Conservation (phyloP, 169 alveolate species). For the Plasmodium cynomolgi region DNA sequence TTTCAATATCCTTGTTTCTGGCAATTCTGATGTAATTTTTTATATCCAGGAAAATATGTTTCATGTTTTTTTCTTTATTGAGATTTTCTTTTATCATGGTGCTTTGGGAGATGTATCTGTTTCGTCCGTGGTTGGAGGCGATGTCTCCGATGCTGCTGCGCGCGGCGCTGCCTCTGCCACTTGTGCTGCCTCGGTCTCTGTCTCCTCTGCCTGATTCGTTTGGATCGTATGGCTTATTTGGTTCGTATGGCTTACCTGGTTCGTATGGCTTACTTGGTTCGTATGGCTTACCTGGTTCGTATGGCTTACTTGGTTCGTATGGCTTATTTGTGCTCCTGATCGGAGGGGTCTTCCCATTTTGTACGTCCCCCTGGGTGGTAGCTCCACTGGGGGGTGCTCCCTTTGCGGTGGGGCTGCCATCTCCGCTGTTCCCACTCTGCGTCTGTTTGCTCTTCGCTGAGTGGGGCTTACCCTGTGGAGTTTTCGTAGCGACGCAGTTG, state of each 20-base stretch:
- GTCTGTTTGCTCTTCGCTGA: neutral
- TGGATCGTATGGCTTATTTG: neutral
- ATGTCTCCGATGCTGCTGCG: neutral
- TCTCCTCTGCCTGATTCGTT: neutral
- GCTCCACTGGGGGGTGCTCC: neutral
- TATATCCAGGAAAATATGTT: constrained; percentile 40
- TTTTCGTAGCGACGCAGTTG: neutral
- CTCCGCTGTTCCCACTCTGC: neutral
- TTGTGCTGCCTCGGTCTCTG: neutral
- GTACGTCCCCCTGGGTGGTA: neutral
- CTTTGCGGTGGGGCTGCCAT: neutral
- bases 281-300: neutral
- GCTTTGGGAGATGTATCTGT: neutral
- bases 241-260: neutral
- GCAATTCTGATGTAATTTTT: constrained; percentile 44
- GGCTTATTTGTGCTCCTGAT: too few relatives aligned
- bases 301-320: too few relatives aligned
- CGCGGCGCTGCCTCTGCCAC: neutral
- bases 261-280: too few relatives aligned
- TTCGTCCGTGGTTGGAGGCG: neutral
- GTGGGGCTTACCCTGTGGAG: neutral
- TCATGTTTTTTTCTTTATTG: constrained; percentile 63
- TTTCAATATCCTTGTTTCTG: constrained; percentile 41
- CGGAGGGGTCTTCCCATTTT: neutral
- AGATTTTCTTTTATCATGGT: constrained; percentile 55